Percentiles rank a stretch among this genome's conserved stretches.
Evolutionary conservation across 306 rosid genomes (phyloP).

Genomic region (Psophocarpus tetragonolobus): DNA sequence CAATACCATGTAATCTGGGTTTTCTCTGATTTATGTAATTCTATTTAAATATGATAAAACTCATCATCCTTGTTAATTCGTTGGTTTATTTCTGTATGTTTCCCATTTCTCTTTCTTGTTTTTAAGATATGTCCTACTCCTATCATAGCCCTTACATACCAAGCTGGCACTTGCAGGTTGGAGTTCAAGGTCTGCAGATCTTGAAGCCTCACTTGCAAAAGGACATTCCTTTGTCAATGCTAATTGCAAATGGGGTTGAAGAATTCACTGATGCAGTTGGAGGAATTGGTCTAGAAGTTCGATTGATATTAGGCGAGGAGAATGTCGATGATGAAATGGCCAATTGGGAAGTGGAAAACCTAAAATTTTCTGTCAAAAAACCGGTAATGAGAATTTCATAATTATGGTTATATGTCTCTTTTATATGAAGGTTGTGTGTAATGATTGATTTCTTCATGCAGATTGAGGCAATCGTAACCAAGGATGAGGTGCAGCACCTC

Average conservation of each 20-base stretch:
- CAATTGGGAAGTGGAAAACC: conserved; percentile 79
- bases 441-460: conserved; percentile 41
- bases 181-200: conserved; percentile 79
- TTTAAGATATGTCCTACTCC: conserved; percentile 8
- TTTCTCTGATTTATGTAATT: conserved; percentile 11
- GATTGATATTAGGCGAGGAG: conserved; percentile 62
- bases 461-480: conserved; percentile 90
- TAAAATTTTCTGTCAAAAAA: conserved; percentile 77
- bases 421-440: conserved; percentile 19
- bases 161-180: conserved; percentile 57
- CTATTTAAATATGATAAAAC: conserved; percentile 5
- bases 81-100: conserved; percentile 16
- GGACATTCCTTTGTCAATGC: conserved; percentile 39
- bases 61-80: background rate
- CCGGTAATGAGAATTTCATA: conserved; percentile 61
- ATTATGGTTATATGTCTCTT: conserved; percentile 9
- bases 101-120: conserved; percentile 15
- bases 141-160: conserved; percentile 24
- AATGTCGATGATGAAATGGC: conserved; percentile 54
- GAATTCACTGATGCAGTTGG: conserved; percentile 50
- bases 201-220: conserved; percentile 70
- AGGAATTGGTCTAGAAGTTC: conserved; percentile 79
- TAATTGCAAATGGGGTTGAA: conserved; percentile 60
- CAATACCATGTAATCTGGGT: background rate
- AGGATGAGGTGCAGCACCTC: conserved; percentile 91